phyloP scores from a whole-genome alignment of 1,139 yeast genomes.

The Casaregolazyma suthepensis region DNA sequence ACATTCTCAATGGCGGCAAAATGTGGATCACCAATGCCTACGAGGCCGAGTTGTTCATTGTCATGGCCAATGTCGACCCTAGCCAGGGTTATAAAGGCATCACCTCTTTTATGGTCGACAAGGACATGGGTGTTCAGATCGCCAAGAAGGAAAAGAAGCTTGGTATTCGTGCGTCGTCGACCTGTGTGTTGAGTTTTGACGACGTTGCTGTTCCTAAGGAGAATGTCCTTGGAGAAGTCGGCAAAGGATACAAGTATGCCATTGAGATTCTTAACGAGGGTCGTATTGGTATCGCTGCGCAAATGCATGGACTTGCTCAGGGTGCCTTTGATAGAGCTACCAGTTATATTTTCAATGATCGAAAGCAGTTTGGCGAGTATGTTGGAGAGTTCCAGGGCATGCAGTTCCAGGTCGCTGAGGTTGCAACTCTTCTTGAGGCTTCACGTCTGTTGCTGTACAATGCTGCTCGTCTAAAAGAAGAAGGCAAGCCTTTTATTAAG shows the following conservation, averaged over 20 bases:
- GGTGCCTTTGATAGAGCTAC: slow-evolving; percentile 41
- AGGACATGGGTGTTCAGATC: slow-evolving; percentile 37
- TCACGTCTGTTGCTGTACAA: slow-evolving; percentile 39
- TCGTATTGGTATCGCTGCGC: slow-evolving; percentile 43
- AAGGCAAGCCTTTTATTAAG: slow-evolving; percentile 36
- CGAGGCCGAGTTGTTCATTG: slow-evolving; percentile 40
- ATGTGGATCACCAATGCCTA: slow-evolving; percentile 44
- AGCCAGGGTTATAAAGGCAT: slow-evolving; percentile 41
- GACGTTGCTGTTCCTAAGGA: slow-evolving; percentile 39
- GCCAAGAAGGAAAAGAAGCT: slow-evolving; percentile 43
- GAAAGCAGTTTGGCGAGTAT: slow-evolving; percentile 40
- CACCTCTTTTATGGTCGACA: slow-evolving; percentile 41
- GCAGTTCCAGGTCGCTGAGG: slow-evolving; percentile 43
- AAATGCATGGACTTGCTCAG: slow-evolving; percentile 41
- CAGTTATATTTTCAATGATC: slow-evolving; percentile 36
- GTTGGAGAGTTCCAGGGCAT: slow-evolving; percentile 43
- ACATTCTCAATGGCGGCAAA: slow-evolving; percentile 37
- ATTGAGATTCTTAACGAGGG: slow-evolving; percentile 42
- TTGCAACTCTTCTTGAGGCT: slow-evolving; percentile 42
- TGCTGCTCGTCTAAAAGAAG: slow-evolving; percentile 42
- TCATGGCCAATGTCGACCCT: slow-evolving; percentile 40
- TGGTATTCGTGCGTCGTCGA: slow-evolving; percentile 41
- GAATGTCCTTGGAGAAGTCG: slow-evolving; percentile 39
- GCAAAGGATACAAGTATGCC: slow-evolving; percentile 43
- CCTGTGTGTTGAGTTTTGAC: slow-evolving; percentile 39